A percentile compares a stretch with the other conserved stretches of the same genome.
phyloP scores from a whole-genome alignment of 2,329 filamentous ascomycete genomes.

The Penicillium sp. region DNA sequence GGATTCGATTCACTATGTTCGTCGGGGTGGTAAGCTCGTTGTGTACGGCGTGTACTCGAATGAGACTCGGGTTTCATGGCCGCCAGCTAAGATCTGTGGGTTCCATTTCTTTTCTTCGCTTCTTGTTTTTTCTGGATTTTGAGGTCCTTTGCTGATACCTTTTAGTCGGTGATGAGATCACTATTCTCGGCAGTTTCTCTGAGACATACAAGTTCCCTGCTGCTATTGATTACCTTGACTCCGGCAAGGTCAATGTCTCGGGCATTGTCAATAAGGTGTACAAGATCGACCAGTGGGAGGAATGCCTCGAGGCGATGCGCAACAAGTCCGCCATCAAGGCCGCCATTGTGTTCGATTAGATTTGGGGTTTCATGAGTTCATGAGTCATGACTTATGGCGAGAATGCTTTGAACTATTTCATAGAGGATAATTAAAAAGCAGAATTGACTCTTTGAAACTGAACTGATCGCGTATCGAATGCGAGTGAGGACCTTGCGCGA shows the following conservation, averaged over 20 bases:
- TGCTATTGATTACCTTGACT: constrained; percentile 52
- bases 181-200: constrained; percentile 68
- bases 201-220: constrained; percentile 69
- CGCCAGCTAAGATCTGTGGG: constrained; percentile 67
- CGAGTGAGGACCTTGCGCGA: constrained; percentile 18
- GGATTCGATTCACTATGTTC: constrained; percentile 67
- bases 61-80: constrained; percentile 61
- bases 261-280: constrained; percentile 72
- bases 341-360: constrained; percentile 65
- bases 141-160: constrained; percentile 6
- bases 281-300: constrained; percentile 67
- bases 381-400: no score
- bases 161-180: constrained; percentile 59
- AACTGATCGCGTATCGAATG: background rate
- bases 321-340: constrained; percentile 73
- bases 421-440: constrained; percentile 2
- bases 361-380: background rate
- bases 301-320: constrained; percentile 66
- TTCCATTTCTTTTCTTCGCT: background rate
- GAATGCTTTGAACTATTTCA: background rate
- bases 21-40: constrained; percentile 66
- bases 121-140: background rate
- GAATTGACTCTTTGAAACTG: background rate
- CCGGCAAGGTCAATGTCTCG: constrained; percentile 47
- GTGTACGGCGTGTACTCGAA: constrained; percentile 68